Conservation (phyloP, 2,329 filamentous ascomycete species). For the Cladophialophora yegresii region DNA sequence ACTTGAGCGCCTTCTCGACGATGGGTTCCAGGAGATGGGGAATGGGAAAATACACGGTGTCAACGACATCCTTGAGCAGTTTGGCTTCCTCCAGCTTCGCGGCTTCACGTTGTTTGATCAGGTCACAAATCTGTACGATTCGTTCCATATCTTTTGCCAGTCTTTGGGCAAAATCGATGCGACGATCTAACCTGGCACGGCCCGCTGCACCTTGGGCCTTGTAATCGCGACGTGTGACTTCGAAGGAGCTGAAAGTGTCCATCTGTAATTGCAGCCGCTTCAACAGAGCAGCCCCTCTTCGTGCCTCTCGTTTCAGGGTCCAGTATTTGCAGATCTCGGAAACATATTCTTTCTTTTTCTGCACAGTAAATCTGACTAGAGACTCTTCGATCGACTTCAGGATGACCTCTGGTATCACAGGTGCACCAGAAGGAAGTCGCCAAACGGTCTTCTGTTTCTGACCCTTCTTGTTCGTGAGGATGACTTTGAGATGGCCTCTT, state of each 20-base stretch:
- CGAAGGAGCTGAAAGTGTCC: slow-evolving; percentile 96
- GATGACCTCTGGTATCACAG: slow-evolving; percentile 86
- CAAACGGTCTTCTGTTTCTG: slow-evolving; percentile 69
- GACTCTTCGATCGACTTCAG: slow-evolving; percentile 83
- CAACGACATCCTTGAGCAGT: slow-evolving; percentile 75
- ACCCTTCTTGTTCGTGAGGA: slow-evolving; percentile 60
- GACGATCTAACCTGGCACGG: slow-evolving; percentile 71
- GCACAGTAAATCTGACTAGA: slow-evolving; percentile 76
- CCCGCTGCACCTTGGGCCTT: slow-evolving; percentile 89
- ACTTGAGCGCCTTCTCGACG: slow-evolving; percentile 78
- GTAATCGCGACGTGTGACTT: slow-evolving; percentile 92
- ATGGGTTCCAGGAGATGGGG: slow-evolving; percentile 73
- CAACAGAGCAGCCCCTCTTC: slow-evolving; percentile 84
- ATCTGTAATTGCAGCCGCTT: slow-evolving; percentile 93
- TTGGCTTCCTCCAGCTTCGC: slow-evolving; percentile 75
- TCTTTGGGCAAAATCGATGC: slow-evolving; percentile 76
- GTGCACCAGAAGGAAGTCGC: slow-evolving; percentile 92
- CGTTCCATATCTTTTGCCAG: slow-evolving; percentile 76
- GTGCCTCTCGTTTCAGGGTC: slow-evolving; percentile 92
- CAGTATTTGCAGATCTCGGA: slow-evolving; percentile 95
- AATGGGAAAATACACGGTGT: slow-evolving; percentile 90
- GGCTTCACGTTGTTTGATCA: slow-evolving; percentile 73
- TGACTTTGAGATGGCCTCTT: slow-evolving; percentile 54
- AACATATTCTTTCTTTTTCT: slow-evolving; percentile 79
- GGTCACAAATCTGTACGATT: slow-evolving; percentile 68